These are phyloP conservation scores for Cryptococcus floricola DNA, from an alignment of 1,284 basidiomycete species.

Conservation along the genomic window DNA sequence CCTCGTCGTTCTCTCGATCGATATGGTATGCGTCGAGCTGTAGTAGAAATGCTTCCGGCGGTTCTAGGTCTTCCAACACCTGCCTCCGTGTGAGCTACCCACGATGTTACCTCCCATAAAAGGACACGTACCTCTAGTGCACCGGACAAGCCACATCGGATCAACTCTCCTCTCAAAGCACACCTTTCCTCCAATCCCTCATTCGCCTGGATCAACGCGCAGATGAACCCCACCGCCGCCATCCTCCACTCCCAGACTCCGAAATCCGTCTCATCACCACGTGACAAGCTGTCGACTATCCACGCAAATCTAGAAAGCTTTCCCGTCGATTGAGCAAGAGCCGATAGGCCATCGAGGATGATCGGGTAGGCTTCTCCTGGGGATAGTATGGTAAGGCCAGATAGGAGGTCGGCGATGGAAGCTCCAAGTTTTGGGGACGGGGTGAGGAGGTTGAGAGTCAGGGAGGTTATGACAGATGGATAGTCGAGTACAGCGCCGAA, in stretches of 20 bases:
- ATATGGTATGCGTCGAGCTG: slow-evolving; percentile 79
- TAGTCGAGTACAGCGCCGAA: slow-evolving; percentile 66
- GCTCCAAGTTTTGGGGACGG: slow-evolving; percentile 65
- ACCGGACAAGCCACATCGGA: slow-evolving; percentile 74
- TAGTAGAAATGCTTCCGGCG: slow-evolving; percentile 66
- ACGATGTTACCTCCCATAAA: too few species aligned
- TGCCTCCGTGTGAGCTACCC: slow-evolving; percentile 33
- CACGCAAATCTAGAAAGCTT: slow-evolving; percentile 77
- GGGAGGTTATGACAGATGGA: slow-evolving; percentile 65
- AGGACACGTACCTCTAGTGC: slow-evolving; percentile 63
- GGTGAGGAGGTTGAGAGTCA: slow-evolving; percentile 66
- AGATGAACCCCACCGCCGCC: slow-evolving; percentile 71
- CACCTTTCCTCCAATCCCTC: slow-evolving; percentile 74
- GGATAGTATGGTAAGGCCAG: slow-evolving; percentile 75
- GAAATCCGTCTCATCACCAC: slow-evolving; percentile 40
- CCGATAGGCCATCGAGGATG: slow-evolving; percentile 73
- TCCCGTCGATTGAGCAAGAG: slow-evolving; percentile 66
- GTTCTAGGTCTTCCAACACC: slow-evolving; percentile 69
- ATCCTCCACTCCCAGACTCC: slow-evolving; percentile 75
- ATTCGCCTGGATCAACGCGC: slow-evolving; percentile 72
- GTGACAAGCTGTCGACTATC: slow-evolving; percentile 61
- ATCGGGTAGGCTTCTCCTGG: slow-evolving; percentile 65
- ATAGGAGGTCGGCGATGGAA: slow-evolving; percentile 71
- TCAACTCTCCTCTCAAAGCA: slow-evolving; percentile 72
- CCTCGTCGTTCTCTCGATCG: slow-evolving; percentile 83